Conservation (phyloP, 2,329 filamentous ascomycete genomes). For the Aspergillus sp. region DNA sequence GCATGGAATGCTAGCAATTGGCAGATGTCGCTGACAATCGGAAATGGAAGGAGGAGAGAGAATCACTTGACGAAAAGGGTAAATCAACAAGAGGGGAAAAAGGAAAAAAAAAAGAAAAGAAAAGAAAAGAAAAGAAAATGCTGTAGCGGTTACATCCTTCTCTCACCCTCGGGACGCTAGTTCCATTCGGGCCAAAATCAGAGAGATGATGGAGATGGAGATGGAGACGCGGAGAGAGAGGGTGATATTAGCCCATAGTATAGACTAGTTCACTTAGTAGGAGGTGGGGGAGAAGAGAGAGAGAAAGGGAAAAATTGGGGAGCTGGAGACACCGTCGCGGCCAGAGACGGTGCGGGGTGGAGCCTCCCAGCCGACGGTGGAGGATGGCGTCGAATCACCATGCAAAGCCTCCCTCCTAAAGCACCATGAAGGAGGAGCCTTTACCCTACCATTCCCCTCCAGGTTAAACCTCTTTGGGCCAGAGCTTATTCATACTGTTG, state of each 20-base stretch:
- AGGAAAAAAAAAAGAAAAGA: neutral
- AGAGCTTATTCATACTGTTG: neutral
- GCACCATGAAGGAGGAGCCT: neutral
- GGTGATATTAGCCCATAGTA: slow-evolving; percentile 4
- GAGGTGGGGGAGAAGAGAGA: too few relatives aligned
- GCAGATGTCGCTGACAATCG: neutral
- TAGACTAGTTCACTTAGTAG: neutral
- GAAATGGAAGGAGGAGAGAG: neutral
- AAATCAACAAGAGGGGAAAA: neutral
- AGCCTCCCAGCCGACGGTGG: neutral
- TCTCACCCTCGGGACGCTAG: neutral
- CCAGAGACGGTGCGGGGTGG: neutral
- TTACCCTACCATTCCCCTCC: neutral
- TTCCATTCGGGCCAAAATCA: neutral
- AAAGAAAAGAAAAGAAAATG: neutral
- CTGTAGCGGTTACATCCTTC: too few relatives aligned
- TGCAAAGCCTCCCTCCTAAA: slow-evolving; percentile 1
- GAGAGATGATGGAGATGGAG: neutral
- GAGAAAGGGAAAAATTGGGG: neutral
- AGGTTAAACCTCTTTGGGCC: slow-evolving; percentile 5
- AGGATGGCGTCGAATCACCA: slow-evolving; percentile 2
- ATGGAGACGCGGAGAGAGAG: neutral
- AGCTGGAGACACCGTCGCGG: neutral
- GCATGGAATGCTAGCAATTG: neutral
- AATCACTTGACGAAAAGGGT: neutral